These are phyloP conservation scores for Platanthera guangdongensis DNA, from an alignment of 106 monocot genomes.

Conservation along the genomic window DNA sequence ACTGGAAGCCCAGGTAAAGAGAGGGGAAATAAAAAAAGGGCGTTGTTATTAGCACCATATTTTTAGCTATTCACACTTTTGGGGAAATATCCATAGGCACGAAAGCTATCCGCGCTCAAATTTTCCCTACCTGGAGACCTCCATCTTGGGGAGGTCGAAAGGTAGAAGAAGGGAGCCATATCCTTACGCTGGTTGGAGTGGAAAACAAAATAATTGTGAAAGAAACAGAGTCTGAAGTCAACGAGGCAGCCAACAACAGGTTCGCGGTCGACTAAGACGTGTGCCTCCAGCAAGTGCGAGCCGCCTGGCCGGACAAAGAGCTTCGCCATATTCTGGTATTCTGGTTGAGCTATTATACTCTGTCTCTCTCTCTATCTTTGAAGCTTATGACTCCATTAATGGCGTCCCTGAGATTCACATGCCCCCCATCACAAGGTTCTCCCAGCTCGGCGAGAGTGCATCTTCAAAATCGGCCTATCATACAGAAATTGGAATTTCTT, in stretches of 20 bases:
- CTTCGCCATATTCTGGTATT: constrained; percentile 41
- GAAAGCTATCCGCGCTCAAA: too few relatives aligned
- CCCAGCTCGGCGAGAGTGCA: constrained; percentile 83
- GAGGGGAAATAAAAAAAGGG: too few relatives aligned
- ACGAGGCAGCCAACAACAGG: constrained; percentile 67
- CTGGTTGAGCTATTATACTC: too few relatives aligned
- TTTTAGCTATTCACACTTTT: too few relatives aligned
- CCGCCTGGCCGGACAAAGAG: constrained; percentile 84
- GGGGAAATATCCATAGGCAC: too few relatives aligned
- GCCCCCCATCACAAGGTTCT: constrained; percentile 78
- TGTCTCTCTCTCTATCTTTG: constrained; percentile 47
- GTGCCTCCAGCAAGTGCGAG: constrained; percentile 77
- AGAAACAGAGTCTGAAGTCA: constrained; percentile 85
- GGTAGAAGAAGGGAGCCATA: constrained; percentile 82
- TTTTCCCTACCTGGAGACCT: constrained; percentile 46
- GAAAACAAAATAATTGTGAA: constrained; percentile 49
- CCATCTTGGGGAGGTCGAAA: constrained; percentile 95
- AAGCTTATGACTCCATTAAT: constrained; percentile 55
- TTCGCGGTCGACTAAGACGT: constrained; percentile 62
- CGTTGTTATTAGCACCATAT: too few relatives aligned
- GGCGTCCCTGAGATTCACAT: constrained; percentile 70
- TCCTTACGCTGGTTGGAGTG: constrained; percentile 50
- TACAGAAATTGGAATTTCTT: background rate
- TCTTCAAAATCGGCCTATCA: constrained; percentile 83
- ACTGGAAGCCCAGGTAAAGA: too few relatives aligned